Evolutionary conservation across 257 asterid genomes (phyloP).

Genomic region (Parsonsia alboflavescens): DNA sequence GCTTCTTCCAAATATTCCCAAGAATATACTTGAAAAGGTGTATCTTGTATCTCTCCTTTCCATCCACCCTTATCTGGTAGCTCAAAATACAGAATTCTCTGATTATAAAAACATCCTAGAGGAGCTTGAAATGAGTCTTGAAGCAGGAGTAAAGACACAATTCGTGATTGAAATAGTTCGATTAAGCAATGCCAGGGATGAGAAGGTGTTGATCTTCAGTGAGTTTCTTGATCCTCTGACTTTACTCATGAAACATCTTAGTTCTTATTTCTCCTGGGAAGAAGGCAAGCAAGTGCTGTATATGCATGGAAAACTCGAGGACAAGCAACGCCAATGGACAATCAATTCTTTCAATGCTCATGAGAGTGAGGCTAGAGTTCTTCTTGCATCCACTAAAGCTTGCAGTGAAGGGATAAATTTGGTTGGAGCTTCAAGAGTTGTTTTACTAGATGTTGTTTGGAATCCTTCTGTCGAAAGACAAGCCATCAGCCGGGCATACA

Average conservation of each 20-base stretch:
- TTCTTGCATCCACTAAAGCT: constrained; percentile 65
- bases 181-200: constrained; percentile 27
- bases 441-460: constrained; percentile 73
- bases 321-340: constrained; percentile 37
- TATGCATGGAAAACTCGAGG: constrained; percentile 42
- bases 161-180: constrained; percentile 48
- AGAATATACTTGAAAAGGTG: neutral
- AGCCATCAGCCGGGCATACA: constrained; percentile 55
- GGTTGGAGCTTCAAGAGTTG: constrained; percentile 83
- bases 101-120: constrained; percentile 9
- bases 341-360: constrained; percentile 49
- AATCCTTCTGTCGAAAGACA: constrained; percentile 71
- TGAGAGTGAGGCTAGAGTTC: constrained; percentile 39
- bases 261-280: constrained; percentile 41
- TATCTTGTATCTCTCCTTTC: neutral
- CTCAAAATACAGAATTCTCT: neutral
- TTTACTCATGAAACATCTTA: constrained; percentile 40
- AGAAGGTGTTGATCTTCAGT: constrained; percentile 49
- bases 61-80: neutral
- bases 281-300: constrained; percentile 34
- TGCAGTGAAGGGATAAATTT: constrained; percentile 78
- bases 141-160: constrained; percentile 49
- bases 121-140: constrained; percentile 23
- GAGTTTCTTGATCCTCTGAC: constrained; percentile 34
- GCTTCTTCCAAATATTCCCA: neutral